Evolutionary conservation across 306 rosid genomes (phyloP).

Genomic region (Senna siamea): DNA sequence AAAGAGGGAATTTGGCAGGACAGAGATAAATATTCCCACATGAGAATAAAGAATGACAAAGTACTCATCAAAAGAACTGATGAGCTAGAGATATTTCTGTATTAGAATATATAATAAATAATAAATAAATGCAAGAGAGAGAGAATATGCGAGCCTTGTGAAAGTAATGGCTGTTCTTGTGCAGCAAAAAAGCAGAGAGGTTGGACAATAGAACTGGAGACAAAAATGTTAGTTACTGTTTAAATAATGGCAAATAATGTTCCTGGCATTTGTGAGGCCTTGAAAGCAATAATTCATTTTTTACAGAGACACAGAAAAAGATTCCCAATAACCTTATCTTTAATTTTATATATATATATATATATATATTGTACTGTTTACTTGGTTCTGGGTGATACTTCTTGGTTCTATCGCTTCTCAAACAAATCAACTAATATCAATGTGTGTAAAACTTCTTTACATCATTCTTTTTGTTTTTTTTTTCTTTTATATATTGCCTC

Average conservation of each 20-base stretch:
- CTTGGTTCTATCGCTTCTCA: constrained; percentile 44
- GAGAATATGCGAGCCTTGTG: constrained; percentile 43
- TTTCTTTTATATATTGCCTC: constrained; percentile 31
- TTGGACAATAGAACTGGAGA: too few species aligned
- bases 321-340: constrained; percentile 64
- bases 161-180: constrained; percentile 51
- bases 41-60: constrained; percentile 50
- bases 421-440: constrained; percentile 26
- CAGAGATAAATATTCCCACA: constrained; percentile 35
- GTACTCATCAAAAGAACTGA: constrained; percentile 43
- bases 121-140: background rate
- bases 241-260: constrained; percentile 44
- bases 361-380: too few species aligned
- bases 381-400: constrained; percentile 47
- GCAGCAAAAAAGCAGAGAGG: constrained; percentile 40
- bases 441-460: constrained; percentile 35
- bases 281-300: constrained; percentile 54
- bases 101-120: constrained; percentile 16
- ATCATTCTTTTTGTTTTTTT: constrained; percentile 46
- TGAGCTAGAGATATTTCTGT: constrained; percentile 5
- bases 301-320: constrained; percentile 52
- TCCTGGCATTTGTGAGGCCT: constrained; percentile 44
- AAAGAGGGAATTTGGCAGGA: constrained; percentile 76
- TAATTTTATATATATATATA: too few species aligned
- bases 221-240: constrained; percentile 47